These are phyloP conservation scores for Colletotrichum costaricense DNA, from an alignment of 2,329 filamentous ascomycete species.

Conservation along the genomic window DNA sequence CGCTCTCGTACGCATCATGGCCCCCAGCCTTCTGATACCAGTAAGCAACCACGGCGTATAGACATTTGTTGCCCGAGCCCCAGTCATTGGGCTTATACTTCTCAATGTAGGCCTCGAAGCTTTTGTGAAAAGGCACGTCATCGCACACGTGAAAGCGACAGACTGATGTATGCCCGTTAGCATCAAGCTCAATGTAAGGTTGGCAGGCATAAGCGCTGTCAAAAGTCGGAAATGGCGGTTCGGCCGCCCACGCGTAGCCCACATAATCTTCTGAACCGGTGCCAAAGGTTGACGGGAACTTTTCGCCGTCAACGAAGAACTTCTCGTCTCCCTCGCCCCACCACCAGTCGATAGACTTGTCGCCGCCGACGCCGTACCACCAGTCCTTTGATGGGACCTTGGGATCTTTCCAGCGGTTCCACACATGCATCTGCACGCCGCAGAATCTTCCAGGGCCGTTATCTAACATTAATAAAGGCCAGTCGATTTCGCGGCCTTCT, in stretches of 20 bases:
- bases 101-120: slow-evolving; percentile 30
- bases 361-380: slow-evolving; percentile 29
- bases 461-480: slow-evolving; percentile 21
- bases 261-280: slow-evolving; percentile 32
- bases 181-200: slow-evolving; percentile 21
- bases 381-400: slow-evolving; percentile 22
- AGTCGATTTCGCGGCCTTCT: slow-evolving; percentile 27
- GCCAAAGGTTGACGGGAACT: slow-evolving; percentile 30
- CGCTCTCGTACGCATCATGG: slow-evolving; percentile 7
- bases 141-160: slow-evolving; percentile 33
- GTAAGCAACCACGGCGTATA: slow-evolving; percentile 28
- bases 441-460: slow-evolving; percentile 27
- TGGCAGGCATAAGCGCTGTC: slow-evolving; percentile 32
- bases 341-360: slow-evolving; percentile 34
- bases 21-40: slow-evolving; percentile 25
- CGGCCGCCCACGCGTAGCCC: slow-evolving; percentile 30
- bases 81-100: slow-evolving; percentile 32
- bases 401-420: slow-evolving; percentile 28
- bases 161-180: slow-evolving; percentile 31
- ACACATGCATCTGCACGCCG: slow-evolving; percentile 31
- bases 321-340: slow-evolving; percentile 33
- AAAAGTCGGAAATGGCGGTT: slow-evolving; percentile 27
- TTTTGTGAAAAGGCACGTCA: slow-evolving; percentile 26
- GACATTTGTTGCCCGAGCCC: slow-evolving; percentile 19
- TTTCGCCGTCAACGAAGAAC: slow-evolving; percentile 32